phyloP scores from a whole-genome alignment of 805 yeast genomes.

The Monosporozyma aerobia region DNA sequence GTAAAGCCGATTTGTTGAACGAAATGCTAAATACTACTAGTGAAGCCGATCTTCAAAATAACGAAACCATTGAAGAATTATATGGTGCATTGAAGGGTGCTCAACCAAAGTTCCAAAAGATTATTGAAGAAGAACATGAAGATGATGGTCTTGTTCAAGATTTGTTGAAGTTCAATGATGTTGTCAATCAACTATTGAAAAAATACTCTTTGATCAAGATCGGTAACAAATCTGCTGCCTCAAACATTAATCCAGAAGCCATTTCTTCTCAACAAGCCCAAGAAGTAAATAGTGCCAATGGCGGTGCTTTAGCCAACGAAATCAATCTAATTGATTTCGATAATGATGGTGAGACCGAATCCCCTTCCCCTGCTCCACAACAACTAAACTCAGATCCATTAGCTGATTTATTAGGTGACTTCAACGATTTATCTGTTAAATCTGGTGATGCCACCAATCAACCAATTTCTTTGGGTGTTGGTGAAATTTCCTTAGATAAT shows the following conservation, averaged over 20 bases:
- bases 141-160: slow-evolving; percentile 58
- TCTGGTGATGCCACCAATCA: slow-evolving; percentile 14
- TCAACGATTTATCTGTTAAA: slow-evolving; percentile 52
- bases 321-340: slow-evolving; percentile 69
- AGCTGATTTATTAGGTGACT: slow-evolving; percentile 66
- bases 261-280: slow-evolving; percentile 15
- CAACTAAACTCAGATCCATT: slow-evolving; percentile 32
- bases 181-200: slow-evolving; percentile 55
- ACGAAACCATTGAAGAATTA: slow-evolving; percentile 72
- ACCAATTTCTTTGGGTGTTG: slow-evolving; percentile 5
- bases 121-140: slow-evolving; percentile 71
- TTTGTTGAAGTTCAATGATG: slow-evolving; percentile 63
- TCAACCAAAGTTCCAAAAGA: slow-evolving; percentile 77
- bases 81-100: slow-evolving; percentile 71
- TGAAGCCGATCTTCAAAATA: slow-evolving; percentile 26
- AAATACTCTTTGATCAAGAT: slow-evolving; percentile 57
- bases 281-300: slow-evolving; percentile 22
- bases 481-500: slow-evolving; percentile 31
- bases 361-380: slow-evolving; percentile 13
- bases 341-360: slow-evolving; percentile 34
- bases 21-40: slow-evolving; percentile 67
- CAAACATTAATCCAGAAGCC: slow-evolving; percentile 35
- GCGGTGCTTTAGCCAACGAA: slow-evolving; percentile 33
- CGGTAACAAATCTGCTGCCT: slow-evolving; percentile 49
- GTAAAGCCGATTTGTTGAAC: slow-evolving; percentile 77